These are phyloP conservation scores for Tympanopsis confertula DNA, from an alignment of 2,329 filamentous ascomycete species.

Conservation along the genomic window DNA sequence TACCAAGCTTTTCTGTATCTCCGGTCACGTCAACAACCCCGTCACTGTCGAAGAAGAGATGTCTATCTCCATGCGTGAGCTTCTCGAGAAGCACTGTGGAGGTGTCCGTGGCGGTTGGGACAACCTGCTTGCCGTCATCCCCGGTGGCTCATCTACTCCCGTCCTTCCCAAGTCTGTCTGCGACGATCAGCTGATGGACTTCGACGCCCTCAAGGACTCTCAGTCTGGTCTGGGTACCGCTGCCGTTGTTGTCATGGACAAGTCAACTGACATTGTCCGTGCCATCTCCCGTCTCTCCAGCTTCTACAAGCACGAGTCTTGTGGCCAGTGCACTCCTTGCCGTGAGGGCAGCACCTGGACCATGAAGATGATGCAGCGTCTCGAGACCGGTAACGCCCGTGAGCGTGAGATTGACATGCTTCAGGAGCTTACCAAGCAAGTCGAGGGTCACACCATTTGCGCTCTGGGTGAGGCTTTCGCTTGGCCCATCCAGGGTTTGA, in stretches of 20 bases:
- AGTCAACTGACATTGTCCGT: constrained; percentile 89
- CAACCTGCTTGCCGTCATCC: constrained; percentile 89
- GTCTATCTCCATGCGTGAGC: constrained; percentile 88
- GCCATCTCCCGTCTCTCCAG: constrained; percentile 85
- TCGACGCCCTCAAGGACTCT: constrained; percentile 93
- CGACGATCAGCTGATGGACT: constrained; percentile 97
- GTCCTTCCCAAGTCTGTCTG: constrained; percentile 84
- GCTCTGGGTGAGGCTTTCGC: constrained; percentile 94
- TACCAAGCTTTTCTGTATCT: constrained; percentile 97
- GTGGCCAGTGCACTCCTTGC: constrained; percentile 98
- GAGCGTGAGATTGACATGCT: constrained; percentile 97
- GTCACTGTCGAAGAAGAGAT: constrained; percentile 98
- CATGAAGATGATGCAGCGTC: constrained; percentile 95
- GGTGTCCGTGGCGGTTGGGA: constrained; percentile 96
- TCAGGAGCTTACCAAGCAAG: constrained; percentile 97
- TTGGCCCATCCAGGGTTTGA: constrained; percentile 95
- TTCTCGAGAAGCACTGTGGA: constrained; percentile 97
- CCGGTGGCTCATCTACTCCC: constrained; percentile 90
- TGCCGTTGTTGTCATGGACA: constrained; percentile 98
- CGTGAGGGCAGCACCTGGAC: constrained; percentile 98
- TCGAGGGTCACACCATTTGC: constrained; percentile 98
- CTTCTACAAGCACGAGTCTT: constrained; percentile 98
- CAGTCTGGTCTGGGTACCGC: constrained; percentile 95
- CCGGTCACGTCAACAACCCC: constrained; percentile 96
- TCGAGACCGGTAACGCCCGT: constrained; percentile 80